Percentiles rank a stretch among this genome's conserved stretches.
These are phyloP conservation scores for Aspergillus taichungensis DNA, from an alignment of 495 filamentous ascomycete species.

Conservation along the genomic window DNA sequence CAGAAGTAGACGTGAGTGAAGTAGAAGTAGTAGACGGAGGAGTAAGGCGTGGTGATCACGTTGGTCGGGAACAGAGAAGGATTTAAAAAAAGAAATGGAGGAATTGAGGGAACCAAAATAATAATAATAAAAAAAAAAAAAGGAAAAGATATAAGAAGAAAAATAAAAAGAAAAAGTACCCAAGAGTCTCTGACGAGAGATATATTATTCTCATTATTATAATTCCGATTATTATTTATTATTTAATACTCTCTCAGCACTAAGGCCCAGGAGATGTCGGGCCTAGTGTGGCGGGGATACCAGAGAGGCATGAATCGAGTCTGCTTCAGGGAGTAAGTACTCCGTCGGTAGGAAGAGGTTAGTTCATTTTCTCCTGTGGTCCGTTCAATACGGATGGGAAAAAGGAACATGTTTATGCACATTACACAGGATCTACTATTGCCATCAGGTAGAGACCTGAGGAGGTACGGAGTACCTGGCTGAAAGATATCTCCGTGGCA, in stretches of 20 bases:
- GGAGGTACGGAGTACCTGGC: no score
- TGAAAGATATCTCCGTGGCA: no score
- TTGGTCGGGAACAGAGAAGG: conserved; percentile 14
- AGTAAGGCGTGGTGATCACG: conserved; percentile 4
- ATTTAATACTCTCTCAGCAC: conserved; percentile 8
- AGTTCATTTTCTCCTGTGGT: not conserved
- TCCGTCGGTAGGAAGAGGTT: not conserved
- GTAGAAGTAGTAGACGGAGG: conserved; percentile 8
- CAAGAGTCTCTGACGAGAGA: conserved; percentile 10
- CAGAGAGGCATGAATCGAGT: not conserved
- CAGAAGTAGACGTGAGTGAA: not conserved
- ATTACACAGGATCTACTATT: no score
- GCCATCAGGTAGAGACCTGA: no score
- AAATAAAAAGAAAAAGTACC: conserved; percentile 2
- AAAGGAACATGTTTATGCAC: no score
- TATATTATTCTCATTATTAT: conserved; percentile 8
- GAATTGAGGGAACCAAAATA: not conserved
- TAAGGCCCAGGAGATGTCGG: conserved; percentile 10
- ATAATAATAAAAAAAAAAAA: conserved; percentile 1
- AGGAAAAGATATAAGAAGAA: not conserved
- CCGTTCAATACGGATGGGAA: no score
- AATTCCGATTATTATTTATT: no score
- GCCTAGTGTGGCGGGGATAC: conserved; percentile 16
- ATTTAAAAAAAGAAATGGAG: conserved; percentile 4
- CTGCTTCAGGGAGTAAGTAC: not conserved